A percentile compares a stretch with the other conserved stretches of the same genome.
phyloP scores from a whole-genome alignment of 2,329 filamentous ascomycete genomes.

The Domatiomyces catenatus region DNA sequence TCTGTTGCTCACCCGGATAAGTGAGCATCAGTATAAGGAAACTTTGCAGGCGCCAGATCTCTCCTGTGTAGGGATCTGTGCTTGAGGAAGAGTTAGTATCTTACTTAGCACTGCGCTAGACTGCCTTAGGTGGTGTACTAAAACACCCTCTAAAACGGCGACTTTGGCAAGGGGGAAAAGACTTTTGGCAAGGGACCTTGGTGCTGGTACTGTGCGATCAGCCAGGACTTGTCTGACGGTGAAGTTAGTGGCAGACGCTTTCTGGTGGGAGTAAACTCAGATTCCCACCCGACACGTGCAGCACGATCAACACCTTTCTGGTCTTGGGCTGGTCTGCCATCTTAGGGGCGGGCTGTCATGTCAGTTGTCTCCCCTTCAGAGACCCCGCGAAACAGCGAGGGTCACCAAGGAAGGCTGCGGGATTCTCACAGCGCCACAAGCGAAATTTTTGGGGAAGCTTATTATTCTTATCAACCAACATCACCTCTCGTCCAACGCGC shows the following conservation, averaged over 20 bases:
- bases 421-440: not conserved
- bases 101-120: too few species aligned
- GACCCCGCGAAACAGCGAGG: not conserved
- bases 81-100: too few species aligned
- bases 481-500: not conserved
- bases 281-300: not conserved
- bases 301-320: not conserved
- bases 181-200: too few species aligned
- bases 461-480: not conserved
- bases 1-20: too few species aligned
- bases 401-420: not conserved
- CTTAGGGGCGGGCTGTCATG: not conserved
- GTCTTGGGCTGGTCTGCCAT: not conserved
- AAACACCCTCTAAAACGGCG: too few species aligned
- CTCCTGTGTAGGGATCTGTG: too few species aligned
- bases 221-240: not conserved
- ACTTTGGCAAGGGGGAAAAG: too few species aligned
- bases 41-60: too few species aligned
- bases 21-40: too few species aligned
- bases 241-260: not conserved
- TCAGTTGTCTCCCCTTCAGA: not conserved
- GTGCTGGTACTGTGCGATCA: not conserved
- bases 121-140: too few species aligned
- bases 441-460: not conserved
- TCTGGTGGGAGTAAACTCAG: not conserved